Evolutionary conservation across 495 filamentous ascomycete species (phyloP), one percentile per base, ranked within the genome.

Genomic region (Podospora comata): DNA sequence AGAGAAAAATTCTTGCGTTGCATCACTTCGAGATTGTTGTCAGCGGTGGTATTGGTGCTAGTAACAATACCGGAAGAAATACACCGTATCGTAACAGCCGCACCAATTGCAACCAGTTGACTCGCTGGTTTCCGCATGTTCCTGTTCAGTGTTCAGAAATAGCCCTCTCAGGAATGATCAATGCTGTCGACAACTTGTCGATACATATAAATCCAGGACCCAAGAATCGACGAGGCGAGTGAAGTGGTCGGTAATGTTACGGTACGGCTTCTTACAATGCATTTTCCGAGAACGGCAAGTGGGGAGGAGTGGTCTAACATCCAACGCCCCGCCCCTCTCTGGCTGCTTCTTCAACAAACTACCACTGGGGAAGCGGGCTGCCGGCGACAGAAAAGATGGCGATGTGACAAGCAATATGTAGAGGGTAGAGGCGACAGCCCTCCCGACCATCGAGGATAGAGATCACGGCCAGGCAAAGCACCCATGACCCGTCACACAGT

Each of bases 1-100:
- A 26, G 19, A 56, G n/a, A 58, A 58, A 58, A 58, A 20, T 58
- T 58, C 55, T 58, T n/a, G 55, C 55, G 55, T 58, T 7, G 55
- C 39, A 48, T 48, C 39, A 48, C 39, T 48, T 6, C 39, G 6
- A 48, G 39, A 3, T 48, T 48, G 39, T 48, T 48, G 39, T 48
- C 39, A 48, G 39, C 39, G 13, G 9, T 11, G 7, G 39, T 48
- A 48, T 48, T 16, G 39, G 39, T 48, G 9, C 39, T 48, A 48
- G 39, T 48, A 16, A 13, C 39, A 2, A 16, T 48, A 48, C 39
- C 13, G 9, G 7, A 48, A 48, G 9, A 3, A 6, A 48, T 13
- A 48, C 39, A 13, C 9, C 39, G 39, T 48, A 48, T 13, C 39
- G 39, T 32, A 16, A 48, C 39, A 48, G 15, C 39, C 39, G 39